Conservation (phyloP, 176 grass and related monocot genomes). For the Carex myosuroides region DNA sequence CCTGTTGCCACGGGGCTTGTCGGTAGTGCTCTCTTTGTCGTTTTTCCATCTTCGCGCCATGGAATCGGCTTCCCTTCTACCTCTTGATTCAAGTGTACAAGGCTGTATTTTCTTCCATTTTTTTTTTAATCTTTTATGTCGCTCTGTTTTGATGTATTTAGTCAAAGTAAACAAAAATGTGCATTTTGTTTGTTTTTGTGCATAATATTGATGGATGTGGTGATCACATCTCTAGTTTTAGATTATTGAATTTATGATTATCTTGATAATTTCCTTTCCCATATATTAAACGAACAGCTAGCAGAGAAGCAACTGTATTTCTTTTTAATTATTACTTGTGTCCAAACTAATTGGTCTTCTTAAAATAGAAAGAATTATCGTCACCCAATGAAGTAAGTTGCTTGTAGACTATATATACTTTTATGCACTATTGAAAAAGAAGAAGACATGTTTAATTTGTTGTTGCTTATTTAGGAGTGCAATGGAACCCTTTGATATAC, state of each 20-base stretch:
- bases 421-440: neutral
- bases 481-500: neutral
- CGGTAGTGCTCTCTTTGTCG: conserved; percentile 11
- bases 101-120: neutral
- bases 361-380: neutral
- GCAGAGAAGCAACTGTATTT: neutral
- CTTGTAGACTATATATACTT: neutral
- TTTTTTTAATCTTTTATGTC: neutral
- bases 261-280: neutral
- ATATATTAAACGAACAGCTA: neutral
- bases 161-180: neutral
- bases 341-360: neutral
- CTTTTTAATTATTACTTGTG: neutral
- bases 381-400: neutral
- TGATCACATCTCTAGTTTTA: conserved; percentile 3
- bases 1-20: conserved; percentile 13
- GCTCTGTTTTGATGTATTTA: neutral
- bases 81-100: conserved; percentile 3
- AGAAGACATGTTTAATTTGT: neutral
- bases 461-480: neutral
- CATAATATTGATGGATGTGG: neutral
- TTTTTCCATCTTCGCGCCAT: conserved; percentile 7
- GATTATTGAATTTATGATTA: neutral
- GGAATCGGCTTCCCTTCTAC: conserved; percentile 20
- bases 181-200: neutral